phyloP scores from a whole-genome alignment of 495 filamentous ascomycete genomes.

The Ascobolus immersus region DNA sequence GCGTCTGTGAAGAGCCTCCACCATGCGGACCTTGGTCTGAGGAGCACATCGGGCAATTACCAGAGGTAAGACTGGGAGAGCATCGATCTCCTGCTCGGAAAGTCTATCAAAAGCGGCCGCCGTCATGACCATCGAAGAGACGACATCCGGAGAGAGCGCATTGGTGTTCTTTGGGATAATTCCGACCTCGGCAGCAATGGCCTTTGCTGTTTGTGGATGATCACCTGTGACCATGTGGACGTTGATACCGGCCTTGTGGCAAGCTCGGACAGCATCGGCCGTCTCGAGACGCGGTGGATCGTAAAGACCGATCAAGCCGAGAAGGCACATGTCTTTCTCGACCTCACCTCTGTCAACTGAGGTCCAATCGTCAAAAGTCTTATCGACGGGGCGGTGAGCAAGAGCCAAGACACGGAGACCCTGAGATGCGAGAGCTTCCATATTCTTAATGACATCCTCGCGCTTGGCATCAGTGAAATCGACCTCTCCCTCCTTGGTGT shows the following conservation, averaged over 20 bases:
- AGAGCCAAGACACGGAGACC: constrained; percentile 40
- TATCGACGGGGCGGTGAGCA: constrained; percentile 24
- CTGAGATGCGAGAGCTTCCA: constrained; percentile 35
- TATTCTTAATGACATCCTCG: constrained; percentile 29
- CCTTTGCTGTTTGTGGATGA: constrained; percentile 36
- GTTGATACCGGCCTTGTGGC: constrained; percentile 41
- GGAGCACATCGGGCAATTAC: constrained; percentile 49
- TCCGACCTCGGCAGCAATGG: constrained; percentile 40
- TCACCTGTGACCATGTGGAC: constrained; percentile 56
- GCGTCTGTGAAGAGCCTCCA: constrained; percentile 41
- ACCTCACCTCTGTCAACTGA: constrained; percentile 27
- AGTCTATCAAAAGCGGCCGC: constrained; percentile 37
- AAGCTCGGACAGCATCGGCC: constrained; percentile 28
- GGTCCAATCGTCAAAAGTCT: constrained; percentile 16
- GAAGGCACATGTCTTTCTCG: constrained; percentile 30
- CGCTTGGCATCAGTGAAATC: constrained; percentile 16
- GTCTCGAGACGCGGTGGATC: constrained; percentile 27
- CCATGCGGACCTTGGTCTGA: constrained; percentile 44
- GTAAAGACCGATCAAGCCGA: constrained; percentile 36
- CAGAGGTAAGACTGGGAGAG: constrained; percentile 33
- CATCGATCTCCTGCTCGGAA: constrained; percentile 33
- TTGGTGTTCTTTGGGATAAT: constrained; percentile 34
- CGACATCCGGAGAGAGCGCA: constrained; percentile 25
- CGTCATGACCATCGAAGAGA: constrained; percentile 39
- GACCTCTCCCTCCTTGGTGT: constrained; percentile 19